Evolutionary conservation across 148 eudicot species (phyloP).

Genomic region (Camellia lanceoleosa): DNA sequence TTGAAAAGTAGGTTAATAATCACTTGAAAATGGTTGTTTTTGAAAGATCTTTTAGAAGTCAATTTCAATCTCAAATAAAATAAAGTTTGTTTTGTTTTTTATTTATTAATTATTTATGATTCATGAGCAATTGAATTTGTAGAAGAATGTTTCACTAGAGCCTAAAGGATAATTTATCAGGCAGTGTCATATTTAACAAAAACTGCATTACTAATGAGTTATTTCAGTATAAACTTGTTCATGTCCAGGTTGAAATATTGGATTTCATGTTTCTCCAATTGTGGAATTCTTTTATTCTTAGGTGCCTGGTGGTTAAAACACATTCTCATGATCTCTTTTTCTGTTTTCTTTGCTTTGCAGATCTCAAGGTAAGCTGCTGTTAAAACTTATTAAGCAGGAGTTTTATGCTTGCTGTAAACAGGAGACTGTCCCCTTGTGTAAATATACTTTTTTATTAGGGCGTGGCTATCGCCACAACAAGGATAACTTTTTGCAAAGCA

Average conservation of each 20-base stretch:
- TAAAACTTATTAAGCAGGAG: constrained; percentile 15
- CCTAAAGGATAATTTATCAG: background rate
- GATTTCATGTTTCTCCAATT: background rate
- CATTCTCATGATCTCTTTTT: constrained; percentile 15
- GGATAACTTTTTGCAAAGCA: background rate
- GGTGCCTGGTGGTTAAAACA: background rate
- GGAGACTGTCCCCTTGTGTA: constrained; percentile 15
- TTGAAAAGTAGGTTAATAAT: background rate
- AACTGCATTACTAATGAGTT: background rate
- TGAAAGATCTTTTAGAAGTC: background rate
- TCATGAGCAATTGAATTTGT: background rate
- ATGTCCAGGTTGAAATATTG: background rate
- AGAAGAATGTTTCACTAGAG: background rate
- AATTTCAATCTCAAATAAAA: background rate
- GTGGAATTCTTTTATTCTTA: background rate
- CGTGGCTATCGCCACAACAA: background rate
- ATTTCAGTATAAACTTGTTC: background rate
- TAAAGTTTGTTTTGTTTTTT: background rate
- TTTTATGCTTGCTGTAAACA: constrained; percentile 4
- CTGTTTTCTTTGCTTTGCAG: constrained; percentile 48
- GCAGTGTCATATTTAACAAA: background rate
- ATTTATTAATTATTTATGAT: background rate
- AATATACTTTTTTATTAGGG: constrained; percentile 10
- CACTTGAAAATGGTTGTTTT: background rate
- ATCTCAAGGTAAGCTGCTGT: constrained; percentile 59